Evolutionary conservation across 164 flowering plant species (phyloP), one percentile per base, ranked within the genome.

Genomic region (Berberis thunbergii): DNA sequence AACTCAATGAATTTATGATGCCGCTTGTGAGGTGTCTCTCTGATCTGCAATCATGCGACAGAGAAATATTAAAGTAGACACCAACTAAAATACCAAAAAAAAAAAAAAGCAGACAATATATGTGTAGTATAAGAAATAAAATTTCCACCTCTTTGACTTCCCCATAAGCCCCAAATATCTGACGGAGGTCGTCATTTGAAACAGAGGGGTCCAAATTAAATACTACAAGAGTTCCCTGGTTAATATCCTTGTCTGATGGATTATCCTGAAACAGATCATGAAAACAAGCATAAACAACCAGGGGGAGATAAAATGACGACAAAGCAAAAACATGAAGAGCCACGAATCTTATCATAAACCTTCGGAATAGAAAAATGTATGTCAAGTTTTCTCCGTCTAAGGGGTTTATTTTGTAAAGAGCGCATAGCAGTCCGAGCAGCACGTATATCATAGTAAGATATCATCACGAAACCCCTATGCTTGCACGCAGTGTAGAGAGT

Each of bases 401-500:
- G 61, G 7, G 99, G 98, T 78, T 89, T 95, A 70, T 91, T 89
- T 64, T 95, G 99, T 43, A 95, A 73, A 40, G 85, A 81, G 54
- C 98, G 94, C 99, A 95, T 95, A 40, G 99, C 99, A 64, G 89
- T 84, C 72, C 99, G 82, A 67, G 99, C 98, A 74, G 87, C 83
- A 62, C 98, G 85, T 52, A 95, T 95, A 71, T 95, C 99, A 80
- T 95, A 95, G 74, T 95, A 95, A 56, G 96, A 86, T 67, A 95
- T 95, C 96, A 95, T 95, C 76, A 95, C 99, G 77, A 95, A 95
- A 58, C 99, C 99, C 76, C 99, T 80, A 70, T 91, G 98, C 77
- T 95, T 95, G 76, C 96, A 91, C 65, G 99, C 85, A 68, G 99
- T 89, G 68, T 95, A 88, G 64, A 95, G 79, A 61, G 92, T 88